phyloP scores from a whole-genome alignment of 768 basidiomycete genomes.

The Boletus rubroflammeus region DNA sequence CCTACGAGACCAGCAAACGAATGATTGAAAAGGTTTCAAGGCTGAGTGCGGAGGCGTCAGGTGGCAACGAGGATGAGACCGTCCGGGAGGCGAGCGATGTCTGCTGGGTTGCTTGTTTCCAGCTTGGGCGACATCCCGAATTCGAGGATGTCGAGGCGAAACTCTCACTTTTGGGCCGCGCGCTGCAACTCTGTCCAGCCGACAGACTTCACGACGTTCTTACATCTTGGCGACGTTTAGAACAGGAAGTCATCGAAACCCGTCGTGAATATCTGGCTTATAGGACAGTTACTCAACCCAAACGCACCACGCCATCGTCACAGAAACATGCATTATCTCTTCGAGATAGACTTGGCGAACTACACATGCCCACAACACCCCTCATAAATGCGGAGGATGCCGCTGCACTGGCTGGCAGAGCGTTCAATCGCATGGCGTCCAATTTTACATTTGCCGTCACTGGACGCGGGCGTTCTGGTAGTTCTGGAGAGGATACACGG shows the following conservation, averaged over 20 bases:
- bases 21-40: conserved; percentile 66
- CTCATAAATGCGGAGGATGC: conserved; percentile 72
- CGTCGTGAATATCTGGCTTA: conserved; percentile 43
- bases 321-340: conserved; percentile 49
- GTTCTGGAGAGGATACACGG: conserved; percentile 17
- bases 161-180: conserved; percentile 69
- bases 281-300: conserved; percentile 17
- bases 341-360: conserved; percentile 56
- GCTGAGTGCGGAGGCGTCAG: conserved; percentile 37
- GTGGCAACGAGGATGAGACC: conserved; percentile 35
- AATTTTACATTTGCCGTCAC: conserved; percentile 69
- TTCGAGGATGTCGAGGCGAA: conserved; percentile 66
- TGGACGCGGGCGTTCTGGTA: conserved; percentile 31
- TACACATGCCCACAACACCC: conserved; percentile 68
- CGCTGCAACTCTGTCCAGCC: conserved; percentile 81
- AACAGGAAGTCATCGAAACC: conserved; percentile 56
- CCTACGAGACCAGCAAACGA: conserved; percentile 64
- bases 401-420: conserved; percentile 71
- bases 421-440: conserved; percentile 74
- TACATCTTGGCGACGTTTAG: conserved; percentile 68
- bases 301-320: conserved; percentile 19
- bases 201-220: conserved; percentile 80
- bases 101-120: conserved; percentile 88
- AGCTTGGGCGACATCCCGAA: conserved; percentile 80
- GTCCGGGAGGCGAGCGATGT: conserved; percentile 68